Evolutionary conservation across 2,329 filamentous ascomycete species (phyloP), one percentile per base, ranked within the genome.

Genomic region (Paecilomyces niveus): DNA sequence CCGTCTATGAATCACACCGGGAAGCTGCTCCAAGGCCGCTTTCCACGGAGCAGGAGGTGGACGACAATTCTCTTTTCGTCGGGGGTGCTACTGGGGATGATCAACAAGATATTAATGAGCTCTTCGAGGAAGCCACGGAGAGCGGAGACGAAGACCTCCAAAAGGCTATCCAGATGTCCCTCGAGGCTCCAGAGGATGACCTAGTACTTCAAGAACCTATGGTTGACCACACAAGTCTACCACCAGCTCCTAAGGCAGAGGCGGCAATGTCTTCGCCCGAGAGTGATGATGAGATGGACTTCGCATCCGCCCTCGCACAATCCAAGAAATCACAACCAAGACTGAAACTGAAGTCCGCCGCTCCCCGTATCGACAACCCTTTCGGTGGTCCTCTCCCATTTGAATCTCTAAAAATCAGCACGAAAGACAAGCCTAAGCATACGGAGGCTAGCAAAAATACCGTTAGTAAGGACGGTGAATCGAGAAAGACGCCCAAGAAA

Each of bases 311-410:
- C 0, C 74, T 97, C 54, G 86, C 87, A 9, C 88, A 87, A 62
- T 89, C 89, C 21, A 86, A 88, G 59, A 84, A 82, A 63, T 79
- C 81, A 59, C 84, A 85, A 68, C 81, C 80, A 49, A 64, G 63
- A 31, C 65, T 63, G 13, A 61, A 67, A 69, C 72, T 63, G 70
- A 26, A 68, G 3, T 70, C 76, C 21, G 67, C 76, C 2, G 67
- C 74, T n/a, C 71, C 81, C 9, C 85, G 84, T 32, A 56, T 64
- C 21, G 51, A 82, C 35, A 84, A 85, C 64, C 80, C 84, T 2
- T 89, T 96, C 68, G 84, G 85, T 63, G 93, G 93, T 0, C 91
- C 92, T 0, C 74, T 99, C 4, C 94, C 94, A 0, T 99, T 99
- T 68, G 92, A 96, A 65, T 93, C 82, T 55, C 76, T 88, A 6